Conservation (phyloP, 805 yeast species). For the Candida patagonica region DNA sequence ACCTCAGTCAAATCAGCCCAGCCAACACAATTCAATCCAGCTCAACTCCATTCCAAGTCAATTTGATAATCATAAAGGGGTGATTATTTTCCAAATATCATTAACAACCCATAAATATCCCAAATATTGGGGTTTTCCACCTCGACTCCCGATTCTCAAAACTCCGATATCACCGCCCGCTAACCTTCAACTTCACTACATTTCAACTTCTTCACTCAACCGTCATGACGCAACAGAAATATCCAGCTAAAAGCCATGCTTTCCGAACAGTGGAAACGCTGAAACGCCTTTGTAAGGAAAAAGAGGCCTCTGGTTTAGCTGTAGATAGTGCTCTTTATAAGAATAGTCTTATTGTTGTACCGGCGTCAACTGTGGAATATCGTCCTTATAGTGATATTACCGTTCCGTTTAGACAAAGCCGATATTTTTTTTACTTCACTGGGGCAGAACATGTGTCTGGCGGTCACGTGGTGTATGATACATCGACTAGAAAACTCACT, state of each 20-base stretch:
- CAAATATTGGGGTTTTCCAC: too few relatives aligned
- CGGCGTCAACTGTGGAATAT: slow-evolving; percentile 31
- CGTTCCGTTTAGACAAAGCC: slow-evolving; percentile 74
- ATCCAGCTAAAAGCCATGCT: slow-evolving; percentile 81
- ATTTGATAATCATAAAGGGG: too few relatives aligned
- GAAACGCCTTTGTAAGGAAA: slow-evolving; percentile 27
- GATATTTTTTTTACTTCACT: slow-evolving; percentile 79
- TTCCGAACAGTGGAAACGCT: slow-evolving; percentile 20
- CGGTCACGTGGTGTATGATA: slow-evolving; percentile 52
- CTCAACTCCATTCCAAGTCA: too few relatives aligned
- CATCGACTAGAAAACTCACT: slow-evolving; percentile 45
- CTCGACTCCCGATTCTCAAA: too few relatives aligned
- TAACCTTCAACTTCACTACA: too few relatives aligned
- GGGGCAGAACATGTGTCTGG: slow-evolving; percentile 75
- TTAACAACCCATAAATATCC: too few relatives aligned
- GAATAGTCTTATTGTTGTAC: slow-evolving; percentile 29
- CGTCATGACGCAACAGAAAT: slow-evolving; percentile 36
- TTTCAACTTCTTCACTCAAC: too few relatives aligned
- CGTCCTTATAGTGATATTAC: slow-evolving; percentile 74
- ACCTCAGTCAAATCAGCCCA: too few relatives aligned
- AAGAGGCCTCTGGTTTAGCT: slow-evolving; percentile 20
- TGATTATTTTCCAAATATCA: too few relatives aligned
- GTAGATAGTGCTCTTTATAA: slow-evolving; percentile 40
- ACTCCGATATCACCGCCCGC: too few relatives aligned
- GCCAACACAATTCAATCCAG: too few relatives aligned